Percentiles rank a stretch among this genome's conserved stretches.
Evolutionary conservation across 768 basidiomycete genomes (phyloP).

Genomic region (Megacollybia marginata): DNA sequence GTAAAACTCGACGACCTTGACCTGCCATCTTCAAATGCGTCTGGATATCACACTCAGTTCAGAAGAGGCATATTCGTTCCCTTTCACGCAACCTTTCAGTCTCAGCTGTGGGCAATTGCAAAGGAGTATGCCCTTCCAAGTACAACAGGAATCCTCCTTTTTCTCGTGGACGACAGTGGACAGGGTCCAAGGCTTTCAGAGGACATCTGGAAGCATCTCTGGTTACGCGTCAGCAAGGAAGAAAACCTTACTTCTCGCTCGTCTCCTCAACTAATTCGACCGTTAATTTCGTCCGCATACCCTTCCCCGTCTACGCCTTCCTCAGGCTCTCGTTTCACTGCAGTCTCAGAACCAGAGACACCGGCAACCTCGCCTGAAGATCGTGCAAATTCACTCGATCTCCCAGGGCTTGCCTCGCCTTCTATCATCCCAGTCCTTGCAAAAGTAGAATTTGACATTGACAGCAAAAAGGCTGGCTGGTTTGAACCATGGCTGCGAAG

Average conservation of each 20-base stretch:
- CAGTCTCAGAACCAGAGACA: slow-evolving; percentile 41
- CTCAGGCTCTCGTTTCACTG: slow-evolving; percentile 40
- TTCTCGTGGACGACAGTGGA: slow-evolving; percentile 56
- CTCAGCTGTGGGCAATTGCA: slow-evolving; percentile 82
- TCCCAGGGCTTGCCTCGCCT: slow-evolving; percentile 58
- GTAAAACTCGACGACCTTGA: slow-evolving; percentile 51
- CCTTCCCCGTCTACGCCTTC: slow-evolving; percentile 39
- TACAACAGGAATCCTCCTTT: slow-evolving; percentile 75
- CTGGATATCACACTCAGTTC: slow-evolving; percentile 75
- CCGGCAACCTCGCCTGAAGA: slow-evolving; percentile 33
- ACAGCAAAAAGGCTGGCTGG: slow-evolving; percentile 73
- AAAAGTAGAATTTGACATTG: slow-evolving; percentile 94
- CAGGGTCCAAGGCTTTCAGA: slow-evolving; percentile 82
- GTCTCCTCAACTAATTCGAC: slow-evolving; percentile 26
- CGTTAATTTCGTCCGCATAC: slow-evolving; percentile 39
- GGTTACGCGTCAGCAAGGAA: slow-evolving; percentile 61
- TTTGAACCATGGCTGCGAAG: slow-evolving; percentile 78
- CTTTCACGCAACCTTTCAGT: slow-evolving; percentile 73
- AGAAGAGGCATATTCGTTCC: slow-evolving; percentile 83
- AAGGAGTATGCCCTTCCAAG: slow-evolving; percentile 91
- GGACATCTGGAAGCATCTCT: slow-evolving; percentile 83
- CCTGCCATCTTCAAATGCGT: slow-evolving; percentile 48
- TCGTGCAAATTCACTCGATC: slow-evolving; percentile 44
- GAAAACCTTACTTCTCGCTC: slow-evolving; percentile 43
- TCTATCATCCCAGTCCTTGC: slow-evolving; percentile 80